phyloP scores from a whole-genome alignment of 2,329 filamentous ascomycete genomes.

The Ophiostoma tasmaniense region DNA sequence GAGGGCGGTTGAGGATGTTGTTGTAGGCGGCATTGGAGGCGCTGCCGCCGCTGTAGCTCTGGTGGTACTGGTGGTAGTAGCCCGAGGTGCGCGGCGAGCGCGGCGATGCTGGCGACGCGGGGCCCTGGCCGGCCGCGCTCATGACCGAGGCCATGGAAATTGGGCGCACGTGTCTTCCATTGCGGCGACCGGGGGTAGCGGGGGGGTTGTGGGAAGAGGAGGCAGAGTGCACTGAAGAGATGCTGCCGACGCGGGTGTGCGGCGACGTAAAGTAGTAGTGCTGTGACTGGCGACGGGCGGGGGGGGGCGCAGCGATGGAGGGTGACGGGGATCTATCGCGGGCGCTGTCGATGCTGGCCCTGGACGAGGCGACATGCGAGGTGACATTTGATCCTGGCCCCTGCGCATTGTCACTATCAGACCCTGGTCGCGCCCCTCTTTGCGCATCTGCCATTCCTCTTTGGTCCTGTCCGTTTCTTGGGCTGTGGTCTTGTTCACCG shows the following conservation, averaged over 20 bases:
- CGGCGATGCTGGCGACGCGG: neutral
- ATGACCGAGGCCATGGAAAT: slow-evolving; percentile 12
- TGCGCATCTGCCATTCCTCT: neutral
- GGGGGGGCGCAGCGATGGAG: neutral
- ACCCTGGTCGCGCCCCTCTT: slow-evolving; percentile 14
- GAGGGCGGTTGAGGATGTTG: slow-evolving; percentile 13
- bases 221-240: neutral
- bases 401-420: neutral
- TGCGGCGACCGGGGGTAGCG: neutral
- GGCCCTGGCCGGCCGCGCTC: neutral
- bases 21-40: neutral
- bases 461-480: slow-evolving; percentile 3
- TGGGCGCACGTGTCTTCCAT: slow-evolving; percentile 5
- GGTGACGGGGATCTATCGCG: slow-evolving; percentile 5
- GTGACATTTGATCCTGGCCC: neutral
- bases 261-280: slow-evolving; percentile 3
- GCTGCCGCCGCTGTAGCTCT: neutral
- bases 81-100: slow-evolving; percentile 7
- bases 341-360: neutral
- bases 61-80: slow-evolving; percentile 8
- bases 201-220: slow-evolving; percentile 8
- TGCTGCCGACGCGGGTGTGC: slow-evolving; percentile 8
- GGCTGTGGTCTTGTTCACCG: slow-evolving; percentile 3
- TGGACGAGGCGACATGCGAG: neutral
- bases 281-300: neutral